Conservation (phyloP, 345 rosid genomes). For the Rhodamnia argentea region DNA sequence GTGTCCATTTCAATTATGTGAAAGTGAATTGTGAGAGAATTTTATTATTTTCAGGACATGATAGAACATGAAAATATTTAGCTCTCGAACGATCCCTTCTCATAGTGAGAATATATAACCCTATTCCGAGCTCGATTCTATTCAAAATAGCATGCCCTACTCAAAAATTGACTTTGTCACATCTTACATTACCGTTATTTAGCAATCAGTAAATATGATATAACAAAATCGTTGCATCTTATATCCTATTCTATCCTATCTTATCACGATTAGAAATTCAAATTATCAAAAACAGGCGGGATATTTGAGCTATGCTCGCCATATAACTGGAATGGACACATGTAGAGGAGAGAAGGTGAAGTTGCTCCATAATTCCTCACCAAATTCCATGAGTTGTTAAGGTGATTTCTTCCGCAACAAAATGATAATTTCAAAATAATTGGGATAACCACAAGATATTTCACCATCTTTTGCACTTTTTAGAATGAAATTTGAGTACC, state of each 20-base stretch:
- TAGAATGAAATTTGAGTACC: neutral
- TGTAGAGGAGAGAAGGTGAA: neutral
- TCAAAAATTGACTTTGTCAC: too few relatives aligned
- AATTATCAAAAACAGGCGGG: neutral
- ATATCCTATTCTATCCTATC: neutral
- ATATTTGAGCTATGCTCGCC: neutral
- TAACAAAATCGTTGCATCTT: neutral
- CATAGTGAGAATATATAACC: too few relatives aligned
- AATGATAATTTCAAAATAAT: neutral
- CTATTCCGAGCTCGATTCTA: too few relatives aligned
- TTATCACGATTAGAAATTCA: neutral
- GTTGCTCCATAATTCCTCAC: neutral
- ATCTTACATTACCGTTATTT: too few relatives aligned
- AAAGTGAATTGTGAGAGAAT: accelerated
- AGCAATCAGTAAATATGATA: neutral
- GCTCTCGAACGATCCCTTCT: neutral
- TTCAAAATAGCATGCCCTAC: too few relatives aligned
- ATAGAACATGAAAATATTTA: accelerated
- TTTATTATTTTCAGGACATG: neutral
- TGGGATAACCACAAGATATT: neutral
- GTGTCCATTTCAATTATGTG: neutral
- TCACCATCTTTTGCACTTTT: neutral
- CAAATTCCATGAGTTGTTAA: neutral
- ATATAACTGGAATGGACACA: neutral
- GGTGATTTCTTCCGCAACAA: neutral